Evolutionary conservation across 2,329 filamentous ascomycete genomes (phyloP).

Genomic region (Talaromyces sp.): DNA sequence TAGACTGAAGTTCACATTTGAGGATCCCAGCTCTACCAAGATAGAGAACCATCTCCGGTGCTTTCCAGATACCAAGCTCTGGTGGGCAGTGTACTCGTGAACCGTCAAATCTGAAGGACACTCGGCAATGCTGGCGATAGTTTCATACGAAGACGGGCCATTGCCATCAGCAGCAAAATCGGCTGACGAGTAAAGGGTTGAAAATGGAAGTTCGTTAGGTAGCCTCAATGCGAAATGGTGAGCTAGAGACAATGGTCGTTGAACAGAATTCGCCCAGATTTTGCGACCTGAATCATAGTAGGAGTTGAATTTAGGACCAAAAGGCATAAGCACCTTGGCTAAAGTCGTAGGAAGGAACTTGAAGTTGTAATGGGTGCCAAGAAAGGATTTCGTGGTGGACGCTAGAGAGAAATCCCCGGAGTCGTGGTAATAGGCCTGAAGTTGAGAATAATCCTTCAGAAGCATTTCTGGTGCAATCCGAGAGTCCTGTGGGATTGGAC

Average conservation of each 20-base stretch:
- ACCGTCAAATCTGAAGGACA: constrained; percentile 48
- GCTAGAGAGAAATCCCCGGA: constrained; percentile 35
- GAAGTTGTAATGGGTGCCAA: constrained; percentile 48
- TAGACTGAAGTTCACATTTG: constrained; percentile 59
- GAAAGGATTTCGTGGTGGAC: constrained; percentile 47
- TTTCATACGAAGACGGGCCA: constrained; percentile 50
- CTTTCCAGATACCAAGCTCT: constrained; percentile 44
- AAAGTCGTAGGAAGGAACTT: constrained; percentile 39
- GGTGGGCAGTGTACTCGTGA: constrained; percentile 50
- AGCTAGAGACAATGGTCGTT: constrained; percentile 47
- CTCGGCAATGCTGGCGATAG: constrained; percentile 44
- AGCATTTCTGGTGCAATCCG: not conserved
- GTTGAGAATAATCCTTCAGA: not conserved
- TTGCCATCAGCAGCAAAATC: constrained; percentile 28
- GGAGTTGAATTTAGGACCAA: not conserved
- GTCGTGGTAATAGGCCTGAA: not conserved
- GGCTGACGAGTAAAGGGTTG: constrained; percentile 22
- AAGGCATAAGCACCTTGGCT: constrained; percentile 20
- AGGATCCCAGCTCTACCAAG: constrained; percentile 49
- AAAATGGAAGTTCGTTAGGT: constrained; percentile 38
- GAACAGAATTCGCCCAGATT: constrained; percentile 34
- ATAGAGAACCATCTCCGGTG: constrained; percentile 48
- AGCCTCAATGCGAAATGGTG: constrained; percentile 45
- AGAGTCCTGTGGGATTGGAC: too few relatives aligned
- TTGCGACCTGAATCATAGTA: constrained; percentile 1